Evolutionary conservation across 192 early-diverging fungal genomes (phyloP).

Genomic region (Coemansia sp.): DNA sequence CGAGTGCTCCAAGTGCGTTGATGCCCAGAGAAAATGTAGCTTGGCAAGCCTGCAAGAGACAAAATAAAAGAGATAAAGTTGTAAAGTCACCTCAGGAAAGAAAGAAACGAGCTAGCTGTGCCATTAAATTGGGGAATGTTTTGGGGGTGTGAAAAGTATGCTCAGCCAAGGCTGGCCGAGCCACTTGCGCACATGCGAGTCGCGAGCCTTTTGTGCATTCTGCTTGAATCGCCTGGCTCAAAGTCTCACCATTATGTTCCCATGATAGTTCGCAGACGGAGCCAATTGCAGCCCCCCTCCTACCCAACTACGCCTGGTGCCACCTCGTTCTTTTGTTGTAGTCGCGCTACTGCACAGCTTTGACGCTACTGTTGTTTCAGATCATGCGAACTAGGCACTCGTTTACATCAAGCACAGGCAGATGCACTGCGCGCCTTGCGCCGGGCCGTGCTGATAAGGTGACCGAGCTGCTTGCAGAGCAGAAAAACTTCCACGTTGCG

Average conservation of each 20-base stretch:
- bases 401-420: neutral
- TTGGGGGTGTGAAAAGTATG: neutral
- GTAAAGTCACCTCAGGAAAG: too few relatives aligned
- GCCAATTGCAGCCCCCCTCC: neutral
- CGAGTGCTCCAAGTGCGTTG: neutral
- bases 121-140: neutral
- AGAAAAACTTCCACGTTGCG: conserved; percentile 5
- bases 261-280: too few relatives aligned
- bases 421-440: neutral
- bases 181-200: too few relatives aligned
- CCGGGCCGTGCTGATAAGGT: neutral
- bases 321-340: neutral
- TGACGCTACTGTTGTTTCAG: neutral
- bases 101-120: too few relatives aligned
- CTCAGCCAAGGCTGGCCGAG: too few relatives aligned
- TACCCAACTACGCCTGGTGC: neutral
- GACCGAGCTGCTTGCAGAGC: neutral
- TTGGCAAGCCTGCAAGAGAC: neutral
- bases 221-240: too few relatives aligned
- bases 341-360: neutral
- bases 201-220: too few relatives aligned
- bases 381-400: neutral
- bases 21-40: neutral
- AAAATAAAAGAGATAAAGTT: neutral
- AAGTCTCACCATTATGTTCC: too few relatives aligned